A percentile compares a stretch with the other conserved stretches of the same genome.
These are phyloP conservation scores for Skeletonema tropicum DNA, from an alignment of 108 stramenopile genomes.

Conservation along the genomic window DNA sequence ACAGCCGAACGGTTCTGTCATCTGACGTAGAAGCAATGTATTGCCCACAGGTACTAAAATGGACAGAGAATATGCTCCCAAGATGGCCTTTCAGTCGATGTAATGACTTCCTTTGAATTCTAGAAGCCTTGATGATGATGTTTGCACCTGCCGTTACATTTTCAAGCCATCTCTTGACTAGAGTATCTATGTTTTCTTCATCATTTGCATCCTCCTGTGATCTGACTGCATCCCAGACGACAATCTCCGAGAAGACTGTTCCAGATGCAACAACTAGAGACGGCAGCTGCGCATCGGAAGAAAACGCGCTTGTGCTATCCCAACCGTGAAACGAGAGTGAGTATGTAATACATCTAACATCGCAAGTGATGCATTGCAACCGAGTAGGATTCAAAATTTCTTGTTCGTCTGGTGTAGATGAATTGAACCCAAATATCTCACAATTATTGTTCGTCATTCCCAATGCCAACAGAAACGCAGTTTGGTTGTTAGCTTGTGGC, in stretches of 20 bases:
- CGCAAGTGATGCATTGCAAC: conserved; percentile 39
- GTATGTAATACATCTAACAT: conserved; percentile 58
- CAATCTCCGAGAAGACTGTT: conserved; percentile 66
- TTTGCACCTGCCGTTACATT: neutral
- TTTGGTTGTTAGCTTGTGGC: neutral
- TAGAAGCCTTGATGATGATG: neutral
- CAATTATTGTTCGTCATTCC: conserved; percentile 55
- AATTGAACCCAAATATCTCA: conserved; percentile 58
- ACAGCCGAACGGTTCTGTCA: conserved; percentile 81
- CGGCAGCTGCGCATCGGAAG: conserved; percentile 9
- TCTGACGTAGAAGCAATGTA: conserved; percentile 71
- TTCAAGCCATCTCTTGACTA: conserved; percentile 35
- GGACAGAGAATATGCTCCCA: conserved; percentile 64
- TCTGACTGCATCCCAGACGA: conserved; percentile 43
- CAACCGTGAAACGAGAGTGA: conserved; percentile 46
- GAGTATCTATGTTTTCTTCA: conserved; percentile 16
- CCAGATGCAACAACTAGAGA: conserved; percentile 46
- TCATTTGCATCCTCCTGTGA: neutral
- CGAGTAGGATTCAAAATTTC: conserved; percentile 1
- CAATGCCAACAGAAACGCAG: conserved; percentile 51
- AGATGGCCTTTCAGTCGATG: conserved; percentile 62
- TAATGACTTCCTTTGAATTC: conserved; percentile 9
- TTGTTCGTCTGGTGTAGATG: neutral
- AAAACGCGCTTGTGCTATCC: neutral
- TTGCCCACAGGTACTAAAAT: conserved; percentile 38